phyloP scores from a whole-genome alignment of 352 stramenopile species.

The Blastocystis sp. region DNA sequence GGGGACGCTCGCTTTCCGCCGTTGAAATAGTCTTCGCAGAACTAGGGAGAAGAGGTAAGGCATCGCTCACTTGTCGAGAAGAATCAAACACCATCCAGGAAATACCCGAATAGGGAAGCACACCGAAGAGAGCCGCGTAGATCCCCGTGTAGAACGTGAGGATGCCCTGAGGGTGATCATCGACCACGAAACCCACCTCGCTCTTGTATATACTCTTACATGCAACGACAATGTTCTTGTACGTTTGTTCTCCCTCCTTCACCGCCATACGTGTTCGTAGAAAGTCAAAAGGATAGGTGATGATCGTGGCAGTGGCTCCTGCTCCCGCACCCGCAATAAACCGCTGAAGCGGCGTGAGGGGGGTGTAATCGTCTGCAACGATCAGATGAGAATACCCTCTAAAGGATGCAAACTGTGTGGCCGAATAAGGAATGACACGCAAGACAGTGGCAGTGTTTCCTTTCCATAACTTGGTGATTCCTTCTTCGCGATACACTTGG shows the following conservation, averaged over 20 bases:
- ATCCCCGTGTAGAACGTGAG: conserved; percentile 38
- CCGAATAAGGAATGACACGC: conserved; percentile 74
- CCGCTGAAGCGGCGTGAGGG: conserved; percentile 65
- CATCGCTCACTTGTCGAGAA: not conserved
- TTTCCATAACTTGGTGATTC: conserved; percentile 66
- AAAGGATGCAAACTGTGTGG: conserved; percentile 78
- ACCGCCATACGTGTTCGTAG: conserved; percentile 71
- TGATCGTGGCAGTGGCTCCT: conserved; percentile 66
- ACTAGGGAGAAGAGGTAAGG: conserved; percentile 6
- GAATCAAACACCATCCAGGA: conserved; percentile 56
- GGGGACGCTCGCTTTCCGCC: conserved; percentile 65
- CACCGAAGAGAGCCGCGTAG: conserved; percentile 28
- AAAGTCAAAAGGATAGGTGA: conserved; percentile 76
- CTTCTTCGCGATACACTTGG: conserved; percentile 62
- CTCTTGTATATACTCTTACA: conserved; percentile 8
- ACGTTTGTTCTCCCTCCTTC: conserved; percentile 49
- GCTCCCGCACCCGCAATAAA: conserved; percentile 69
- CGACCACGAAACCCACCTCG: not conserved
- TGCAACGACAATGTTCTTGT: conserved; percentile 56
- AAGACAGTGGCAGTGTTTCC: conserved; percentile 72
- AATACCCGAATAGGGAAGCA: conserved; percentile 52
- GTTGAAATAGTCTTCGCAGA: conserved; percentile 60
- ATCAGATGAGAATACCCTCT: conserved; percentile 54
- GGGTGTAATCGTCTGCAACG: conserved; percentile 57
- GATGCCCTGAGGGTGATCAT: not conserved